Base-by-base conservation (phyloP, 805 yeast genomes). In the Ogataea parapolymorpha region DNA sequence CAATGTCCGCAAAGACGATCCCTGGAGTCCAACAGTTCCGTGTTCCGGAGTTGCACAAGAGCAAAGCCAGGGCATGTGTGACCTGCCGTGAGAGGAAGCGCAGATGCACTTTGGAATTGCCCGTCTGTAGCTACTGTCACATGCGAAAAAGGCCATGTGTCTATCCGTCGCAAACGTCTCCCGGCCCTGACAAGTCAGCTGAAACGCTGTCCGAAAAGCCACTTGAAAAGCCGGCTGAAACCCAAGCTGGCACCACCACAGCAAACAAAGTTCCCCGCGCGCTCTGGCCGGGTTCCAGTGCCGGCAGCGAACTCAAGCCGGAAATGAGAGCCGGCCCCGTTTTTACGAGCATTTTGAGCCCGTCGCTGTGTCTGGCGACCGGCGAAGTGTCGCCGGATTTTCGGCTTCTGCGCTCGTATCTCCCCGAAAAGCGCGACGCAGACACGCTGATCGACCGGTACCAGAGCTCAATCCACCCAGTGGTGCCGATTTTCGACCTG, bases 71-170 rank as follows among this genome's bases (percentile, higher is more conserved):
- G 36, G 46, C 56, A 2, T 79, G 85, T 55, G 70, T 74, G 12
- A 65, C 76, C 33, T 79, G 85, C 51, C 81, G 79, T 52, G 69
- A 75, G 30, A 78, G 76, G 58, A 80, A 80, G 60, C 72, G 79
- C 44, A 78, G 77, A 49, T 81, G 86, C 57, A 74, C 78, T n/a
- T 70, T 80, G 44, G 70, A 67, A 29, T 71, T 68, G 30, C 86
- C 85, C 1, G 62, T 72, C 6, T 81, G 86, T 53, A 62, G 67
- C 20, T 70, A 71, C 47, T 81, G 87, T 59, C 61, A 62, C 12
- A 69, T 69, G 41, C 59, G 70, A 35, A 67, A 67, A 2, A 50
- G 68, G 28, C 71, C 66, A 26, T 79, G 83, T 57, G 63, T 67
- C 41, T 78, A 79, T 54, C 74, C 74, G 20, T 18, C 20, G 20